phyloP scores from a whole-genome alignment of 1,139 yeast species.

The Candida tetrigidarum region DNA sequence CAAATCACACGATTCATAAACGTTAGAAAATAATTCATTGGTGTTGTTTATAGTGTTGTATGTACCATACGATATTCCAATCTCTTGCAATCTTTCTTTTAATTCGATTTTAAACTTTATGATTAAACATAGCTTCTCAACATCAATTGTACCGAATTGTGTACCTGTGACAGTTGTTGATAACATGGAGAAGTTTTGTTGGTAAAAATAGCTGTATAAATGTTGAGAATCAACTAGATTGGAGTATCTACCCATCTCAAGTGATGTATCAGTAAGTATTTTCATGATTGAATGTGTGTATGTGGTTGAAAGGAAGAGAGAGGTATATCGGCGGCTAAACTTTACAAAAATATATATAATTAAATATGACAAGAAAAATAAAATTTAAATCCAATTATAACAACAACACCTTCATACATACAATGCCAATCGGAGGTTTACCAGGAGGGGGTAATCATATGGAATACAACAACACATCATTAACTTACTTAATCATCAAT shows the following conservation, averaged over 20 bases:
- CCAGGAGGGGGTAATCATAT: not conserved
- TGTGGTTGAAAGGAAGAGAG: not conserved
- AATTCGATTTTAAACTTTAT: slow-evolving; percentile 19
- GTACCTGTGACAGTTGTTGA: not conserved
- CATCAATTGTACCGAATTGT: not conserved
- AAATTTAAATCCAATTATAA: not conserved
- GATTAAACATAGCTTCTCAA: not conserved
- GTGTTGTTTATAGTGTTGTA: slow-evolving; percentile 11
- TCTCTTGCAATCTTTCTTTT: slow-evolving; percentile 14
- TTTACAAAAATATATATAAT: too few species aligned
- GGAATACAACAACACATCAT: slow-evolving; percentile 15
- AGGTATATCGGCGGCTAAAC: too few species aligned
- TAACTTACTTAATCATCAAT: slow-evolving; percentile 21
- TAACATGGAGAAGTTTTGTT: not conserved
- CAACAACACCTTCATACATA: too few species aligned
- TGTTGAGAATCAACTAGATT: not conserved
- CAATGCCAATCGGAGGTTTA: slow-evolving; percentile 4
- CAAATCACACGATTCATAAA: not conserved
- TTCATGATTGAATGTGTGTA: too few species aligned
- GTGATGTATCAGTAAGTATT: not conserved
- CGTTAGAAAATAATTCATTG: not conserved
- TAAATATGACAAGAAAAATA: not conserved
- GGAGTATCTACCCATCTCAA: not conserved
- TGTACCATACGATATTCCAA: slow-evolving; percentile 13
- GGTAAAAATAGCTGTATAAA: not conserved